These are phyloP conservation scores for Arachis monticola DNA, from an alignment of 331 rosid genomes.

Conservation along the genomic window DNA sequence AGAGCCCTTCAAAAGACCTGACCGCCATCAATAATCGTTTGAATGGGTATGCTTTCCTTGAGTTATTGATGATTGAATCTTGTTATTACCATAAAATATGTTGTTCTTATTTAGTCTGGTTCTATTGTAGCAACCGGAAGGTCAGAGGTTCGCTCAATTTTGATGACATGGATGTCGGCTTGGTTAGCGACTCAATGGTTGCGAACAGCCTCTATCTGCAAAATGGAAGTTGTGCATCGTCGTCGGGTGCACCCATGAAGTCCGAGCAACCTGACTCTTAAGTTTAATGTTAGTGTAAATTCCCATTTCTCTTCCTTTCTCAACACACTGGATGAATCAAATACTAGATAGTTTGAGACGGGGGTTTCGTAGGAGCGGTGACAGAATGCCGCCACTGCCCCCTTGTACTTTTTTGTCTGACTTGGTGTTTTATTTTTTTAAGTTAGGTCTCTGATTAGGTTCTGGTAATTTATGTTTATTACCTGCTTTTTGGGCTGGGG, in stretches of 20 bases:
- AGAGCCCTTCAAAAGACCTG: conserved; percentile 95
- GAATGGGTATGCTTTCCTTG: conserved; percentile 62
- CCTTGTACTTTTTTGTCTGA: conserved; percentile 38
- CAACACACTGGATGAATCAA: conserved; percentile 9
- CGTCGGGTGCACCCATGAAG: conserved; percentile 74
- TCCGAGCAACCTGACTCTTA: conserved; percentile 76
- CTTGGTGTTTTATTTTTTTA: conserved; percentile 44
- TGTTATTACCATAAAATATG: background rate
- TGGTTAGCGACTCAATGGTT: conserved; percentile 94
- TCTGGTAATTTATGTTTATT: background rate
- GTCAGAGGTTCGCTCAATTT: conserved; percentile 77
- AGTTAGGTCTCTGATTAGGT: conserved; percentile 42
- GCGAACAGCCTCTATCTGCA: conserved; percentile 89
- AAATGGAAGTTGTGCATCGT: conserved; percentile 76
- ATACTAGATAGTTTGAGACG: conserved; percentile 40
- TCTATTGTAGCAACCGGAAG: conserved; percentile 64
- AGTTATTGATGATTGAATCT: background rate
- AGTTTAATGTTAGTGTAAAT: conserved; percentile 52
- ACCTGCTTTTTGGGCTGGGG: too few relatives aligned
- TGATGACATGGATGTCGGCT: conserved; percentile 75
- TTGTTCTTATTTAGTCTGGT: conserved; percentile 28
- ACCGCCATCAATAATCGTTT: conserved; percentile 91
- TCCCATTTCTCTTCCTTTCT: conserved; percentile 39
- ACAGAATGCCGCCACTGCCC: conserved; percentile 74
- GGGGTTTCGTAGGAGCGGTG: conserved; percentile 74